A percentile compares a stretch with the other conserved stretches of the same genome.
phyloP scores from a whole-genome alignment of 805 yeast species.

The Candida methanosorbosa region DNA sequence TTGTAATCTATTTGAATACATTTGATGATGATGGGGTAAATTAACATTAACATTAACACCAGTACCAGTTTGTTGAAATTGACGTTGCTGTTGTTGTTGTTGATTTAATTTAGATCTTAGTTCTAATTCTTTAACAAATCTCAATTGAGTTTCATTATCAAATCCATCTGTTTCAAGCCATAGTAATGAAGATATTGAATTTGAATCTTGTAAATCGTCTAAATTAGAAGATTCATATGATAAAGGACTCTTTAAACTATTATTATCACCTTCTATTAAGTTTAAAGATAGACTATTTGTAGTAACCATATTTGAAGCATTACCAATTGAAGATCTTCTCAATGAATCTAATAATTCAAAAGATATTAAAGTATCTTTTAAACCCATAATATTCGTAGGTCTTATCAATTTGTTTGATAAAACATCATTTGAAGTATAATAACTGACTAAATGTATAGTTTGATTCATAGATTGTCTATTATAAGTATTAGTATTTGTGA shows the following conservation, averaged over 20 bases:
- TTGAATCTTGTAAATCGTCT: conserved; percentile 11
- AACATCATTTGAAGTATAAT: conserved; percentile 73
- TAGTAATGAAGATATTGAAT: background rate
- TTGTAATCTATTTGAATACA: no score
- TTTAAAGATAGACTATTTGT: conserved; percentile 7
- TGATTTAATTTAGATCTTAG: conserved; percentile 2
- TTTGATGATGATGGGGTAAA: no score
- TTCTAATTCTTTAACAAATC: conserved; percentile 10
- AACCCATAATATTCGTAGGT: conserved; percentile 45
- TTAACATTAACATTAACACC: no score
- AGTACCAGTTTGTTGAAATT: no score
- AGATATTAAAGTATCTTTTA: conserved; percentile 41
- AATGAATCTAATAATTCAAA: conserved; percentile 45
- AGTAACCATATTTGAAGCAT: conserved; percentile 15
- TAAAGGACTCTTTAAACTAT: no score
- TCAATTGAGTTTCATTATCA: conserved; percentile 8
- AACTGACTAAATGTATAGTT: conserved; percentile 68
- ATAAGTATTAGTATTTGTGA: conserved; percentile 11
- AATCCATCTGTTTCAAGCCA: conserved; percentile 15
- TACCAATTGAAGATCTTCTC: conserved; percentile 51
- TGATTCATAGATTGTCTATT: conserved; percentile 16
- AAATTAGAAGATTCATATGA: background rate
- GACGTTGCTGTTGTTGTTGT: no score
- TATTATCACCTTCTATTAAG: conserved; percentile 1
- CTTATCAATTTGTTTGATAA: conserved; percentile 41